Conservation (phyloP, 345 rosid species). For the Eucalyptus caleyi region DNA sequence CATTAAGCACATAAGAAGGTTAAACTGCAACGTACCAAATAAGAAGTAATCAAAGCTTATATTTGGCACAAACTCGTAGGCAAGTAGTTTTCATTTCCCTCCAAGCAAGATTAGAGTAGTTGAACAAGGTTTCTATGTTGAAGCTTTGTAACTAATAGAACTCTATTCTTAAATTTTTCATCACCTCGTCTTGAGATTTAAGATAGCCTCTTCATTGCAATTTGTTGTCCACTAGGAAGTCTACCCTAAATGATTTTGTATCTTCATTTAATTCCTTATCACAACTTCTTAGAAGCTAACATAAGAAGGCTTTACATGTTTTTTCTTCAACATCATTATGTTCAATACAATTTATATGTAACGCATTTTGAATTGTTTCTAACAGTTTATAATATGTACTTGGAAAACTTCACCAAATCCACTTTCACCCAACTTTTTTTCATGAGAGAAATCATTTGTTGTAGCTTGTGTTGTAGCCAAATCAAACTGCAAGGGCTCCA, state of each 20-base stretch:
- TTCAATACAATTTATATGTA: not conserved
- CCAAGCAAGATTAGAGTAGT: not conserved
- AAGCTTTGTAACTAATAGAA: not conserved
- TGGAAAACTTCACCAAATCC: constrained; percentile 63
- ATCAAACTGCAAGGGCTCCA: constrained; percentile 30
- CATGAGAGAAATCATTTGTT: constrained; percentile 31
- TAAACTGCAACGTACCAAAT: not conserved
- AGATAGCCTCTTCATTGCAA: not conserved
- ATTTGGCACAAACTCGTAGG: not conserved
- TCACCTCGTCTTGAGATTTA: not conserved
- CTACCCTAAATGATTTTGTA: not conserved
- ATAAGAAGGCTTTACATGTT: not conserved
- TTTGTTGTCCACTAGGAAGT: not conserved
- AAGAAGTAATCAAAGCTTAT: not conserved
- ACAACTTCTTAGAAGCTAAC: not conserved
- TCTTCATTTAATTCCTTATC: not conserved
- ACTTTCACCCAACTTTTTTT: constrained; percentile 51
- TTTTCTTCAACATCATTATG: not conserved
- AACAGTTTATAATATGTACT: not conserved
- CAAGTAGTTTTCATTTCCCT: not conserved
- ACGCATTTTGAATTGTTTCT: not conserved
- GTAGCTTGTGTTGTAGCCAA: constrained; percentile 22
- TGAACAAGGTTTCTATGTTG: not conserved
- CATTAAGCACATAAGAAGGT: not conserved
- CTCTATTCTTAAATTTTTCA: not conserved